Percentiles rank a stretch among this genome's conserved stretches.
These are phyloP conservation scores for Prunella vulgaris DNA, from an alignment of 257 asterid genomes.

Conservation along the genomic window DNA sequence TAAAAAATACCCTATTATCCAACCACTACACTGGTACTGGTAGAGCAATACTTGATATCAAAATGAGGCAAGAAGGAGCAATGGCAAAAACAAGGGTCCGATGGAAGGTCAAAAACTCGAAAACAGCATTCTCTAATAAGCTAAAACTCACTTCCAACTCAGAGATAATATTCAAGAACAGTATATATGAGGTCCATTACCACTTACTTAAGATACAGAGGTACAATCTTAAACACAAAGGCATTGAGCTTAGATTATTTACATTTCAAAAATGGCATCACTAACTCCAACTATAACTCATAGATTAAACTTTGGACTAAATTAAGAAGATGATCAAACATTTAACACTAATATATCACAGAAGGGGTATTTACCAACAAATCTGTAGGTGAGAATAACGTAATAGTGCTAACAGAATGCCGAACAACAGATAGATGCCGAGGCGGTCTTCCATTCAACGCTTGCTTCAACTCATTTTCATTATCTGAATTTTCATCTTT, in stretches of 20 bases:
- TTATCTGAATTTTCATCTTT: constrained; percentile 36
- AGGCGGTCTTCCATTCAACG: constrained; percentile 40
- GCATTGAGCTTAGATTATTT: background rate
- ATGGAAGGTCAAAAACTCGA: background rate
- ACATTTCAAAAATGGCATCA: background rate
- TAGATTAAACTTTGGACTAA: background rate
- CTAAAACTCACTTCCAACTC: background rate
- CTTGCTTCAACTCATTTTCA: constrained; percentile 35
- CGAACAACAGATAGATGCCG: constrained; percentile 44
- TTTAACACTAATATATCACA: background rate
- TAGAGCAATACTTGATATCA: background rate
- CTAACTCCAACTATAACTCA: background rate
- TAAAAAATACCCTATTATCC: background rate
- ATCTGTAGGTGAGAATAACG: constrained; percentile 38
- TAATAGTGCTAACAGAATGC: constrained; percentile 43
- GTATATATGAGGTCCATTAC: background rate
- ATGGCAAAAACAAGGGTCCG: background rate
- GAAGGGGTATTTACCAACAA: constrained; percentile 29
- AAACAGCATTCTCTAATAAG: background rate
- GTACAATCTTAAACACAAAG: background rate
- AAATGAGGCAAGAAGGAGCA: background rate
- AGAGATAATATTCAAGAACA: background rate
- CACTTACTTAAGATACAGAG: background rate
- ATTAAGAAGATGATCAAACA: background rate
- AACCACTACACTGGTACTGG: background rate